These are phyloP conservation scores for Chimonanthus praecox DNA, from an alignment of 164 flowering plant genomes.

Conservation along the genomic window DNA sequence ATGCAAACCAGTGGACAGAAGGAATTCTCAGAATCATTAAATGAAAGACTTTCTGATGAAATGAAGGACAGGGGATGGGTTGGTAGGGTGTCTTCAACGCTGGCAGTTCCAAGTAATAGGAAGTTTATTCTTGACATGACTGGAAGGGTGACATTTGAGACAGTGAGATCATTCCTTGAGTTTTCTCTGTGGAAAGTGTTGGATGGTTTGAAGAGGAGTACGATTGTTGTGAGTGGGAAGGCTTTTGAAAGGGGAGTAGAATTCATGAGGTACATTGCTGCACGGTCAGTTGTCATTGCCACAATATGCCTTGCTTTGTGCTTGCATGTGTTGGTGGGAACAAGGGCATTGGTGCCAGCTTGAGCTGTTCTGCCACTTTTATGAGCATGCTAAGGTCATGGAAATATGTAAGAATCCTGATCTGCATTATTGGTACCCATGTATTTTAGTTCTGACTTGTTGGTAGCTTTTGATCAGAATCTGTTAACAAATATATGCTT, in stretches of 20 bases:
- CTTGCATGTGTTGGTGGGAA: conserved; percentile 53
- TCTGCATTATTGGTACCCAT: background rate
- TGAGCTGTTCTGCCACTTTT: conserved; percentile 11
- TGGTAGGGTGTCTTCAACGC: conserved; percentile 53
- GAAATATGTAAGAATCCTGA: background rate
- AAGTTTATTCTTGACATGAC: conserved; percentile 83
- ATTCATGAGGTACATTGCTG: conserved; percentile 56
- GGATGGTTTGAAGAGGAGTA: conserved; percentile 53
- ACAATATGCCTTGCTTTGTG: conserved; percentile 70
- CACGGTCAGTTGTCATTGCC: conserved; percentile 61
- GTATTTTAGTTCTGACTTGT: too few relatives aligned
- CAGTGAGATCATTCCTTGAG: conserved; percentile 63
- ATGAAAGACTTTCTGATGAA: conserved; percentile 16
- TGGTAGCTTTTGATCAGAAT: background rate
- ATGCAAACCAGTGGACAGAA: conserved; percentile 15
- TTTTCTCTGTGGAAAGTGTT: conserved; percentile 48
- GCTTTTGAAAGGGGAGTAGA: conserved; percentile 55
- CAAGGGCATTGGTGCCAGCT: conserved; percentile 43
- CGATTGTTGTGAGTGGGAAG: conserved; percentile 40
- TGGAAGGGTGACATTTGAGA: conserved; percentile 89
- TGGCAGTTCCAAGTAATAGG: conserved; percentile 78
- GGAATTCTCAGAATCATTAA: conserved; percentile 3
- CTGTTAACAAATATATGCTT: too few relatives aligned
- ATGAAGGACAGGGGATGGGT: conserved; percentile 50
- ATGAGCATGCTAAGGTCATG: background rate